Conservation (phyloP, 2,329 filamentous ascomycete species). For the Cladosporium cucumerinum region DNA sequence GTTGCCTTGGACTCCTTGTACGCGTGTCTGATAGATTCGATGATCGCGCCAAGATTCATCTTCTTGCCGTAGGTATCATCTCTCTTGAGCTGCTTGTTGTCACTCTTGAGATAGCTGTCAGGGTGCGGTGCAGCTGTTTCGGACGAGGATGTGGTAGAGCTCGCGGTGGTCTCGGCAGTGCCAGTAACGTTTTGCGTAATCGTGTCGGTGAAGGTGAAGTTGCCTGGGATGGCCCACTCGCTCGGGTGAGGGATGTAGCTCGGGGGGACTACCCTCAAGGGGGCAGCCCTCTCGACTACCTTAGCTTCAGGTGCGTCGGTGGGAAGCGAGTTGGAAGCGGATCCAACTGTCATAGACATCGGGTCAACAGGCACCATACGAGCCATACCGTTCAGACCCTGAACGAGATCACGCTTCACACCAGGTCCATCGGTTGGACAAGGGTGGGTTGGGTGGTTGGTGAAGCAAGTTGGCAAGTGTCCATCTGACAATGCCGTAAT, state of each 20-base stretch:
- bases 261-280: neutral
- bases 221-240: conserved; percentile 8
- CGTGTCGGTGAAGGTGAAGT: conserved; percentile 11
- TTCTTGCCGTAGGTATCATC: neutral
- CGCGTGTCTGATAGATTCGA: neutral
- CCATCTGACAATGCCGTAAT: neutral
- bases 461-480: conserved; percentile 13
- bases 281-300: neutral
- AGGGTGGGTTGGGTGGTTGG: conserved; percentile 11
- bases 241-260: conserved; percentile 12
- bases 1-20: neutral
- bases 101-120: neutral
- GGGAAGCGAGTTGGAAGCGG: neutral
- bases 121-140: neutral
- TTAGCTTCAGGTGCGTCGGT: neutral
- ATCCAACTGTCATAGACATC: neutral
- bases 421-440: conserved; percentile 7
- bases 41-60: neutral
- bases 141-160: neutral
- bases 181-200: neutral
- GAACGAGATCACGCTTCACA: neutral
- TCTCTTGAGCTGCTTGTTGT: neutral
- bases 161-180: neutral
- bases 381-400: neutral
- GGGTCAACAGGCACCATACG: neutral